Evolutionary conservation across 768 basidiomycete genomes (phyloP).

Genomic region (Rhodotorula toruloides): DNA sequence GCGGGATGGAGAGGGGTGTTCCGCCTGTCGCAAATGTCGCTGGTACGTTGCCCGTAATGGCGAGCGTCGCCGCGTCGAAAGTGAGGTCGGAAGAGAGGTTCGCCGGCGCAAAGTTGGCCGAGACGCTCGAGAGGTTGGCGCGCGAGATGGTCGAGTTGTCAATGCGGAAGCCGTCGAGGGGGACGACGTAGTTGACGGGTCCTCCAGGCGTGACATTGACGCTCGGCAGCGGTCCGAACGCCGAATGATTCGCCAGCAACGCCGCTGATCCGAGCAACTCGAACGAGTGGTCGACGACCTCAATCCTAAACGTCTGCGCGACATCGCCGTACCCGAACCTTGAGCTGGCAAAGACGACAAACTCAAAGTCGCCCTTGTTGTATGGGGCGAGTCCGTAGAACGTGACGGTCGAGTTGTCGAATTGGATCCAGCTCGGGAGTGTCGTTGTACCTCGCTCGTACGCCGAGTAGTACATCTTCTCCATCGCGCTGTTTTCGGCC

Average conservation of each 20-base stretch:
- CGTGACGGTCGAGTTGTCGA: constrained; percentile 63
- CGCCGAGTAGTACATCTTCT: constrained; percentile 61
- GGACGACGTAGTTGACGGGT: constrained; percentile 52
- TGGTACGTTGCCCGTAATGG: constrained; percentile 64
- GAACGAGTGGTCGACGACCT: constrained; percentile 66
- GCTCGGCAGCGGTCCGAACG: constrained; percentile 50
- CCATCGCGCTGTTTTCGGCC: constrained; percentile 50
- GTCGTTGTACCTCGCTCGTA: constrained; percentile 62
- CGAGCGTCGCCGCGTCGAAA: constrained; percentile 57
- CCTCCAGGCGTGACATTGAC: constrained; percentile 66
- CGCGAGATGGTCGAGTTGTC: constrained; percentile 62
- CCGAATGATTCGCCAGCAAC: constrained; percentile 3
- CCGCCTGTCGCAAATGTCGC: constrained; percentile 46
- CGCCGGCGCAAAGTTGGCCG: constrained; percentile 56
- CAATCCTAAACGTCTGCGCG: constrained; percentile 59
- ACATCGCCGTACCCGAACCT: constrained; percentile 64
- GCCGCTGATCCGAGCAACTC: constrained; percentile 48
- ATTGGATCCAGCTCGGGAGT: constrained; percentile 70
- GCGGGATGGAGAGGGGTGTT: constrained; percentile 52
- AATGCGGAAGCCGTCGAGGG: constrained; percentile 51
- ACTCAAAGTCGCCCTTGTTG: constrained; percentile 48
- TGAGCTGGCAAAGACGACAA: constrained; percentile 67
- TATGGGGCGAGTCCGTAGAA: constrained; percentile 71
- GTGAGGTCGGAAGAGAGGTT: constrained; percentile 49
- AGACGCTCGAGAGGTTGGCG: constrained; percentile 56